phyloP scores from a whole-genome alignment of 2,329 filamentous ascomycete genomes.

The Stromatinia cepivora region DNA sequence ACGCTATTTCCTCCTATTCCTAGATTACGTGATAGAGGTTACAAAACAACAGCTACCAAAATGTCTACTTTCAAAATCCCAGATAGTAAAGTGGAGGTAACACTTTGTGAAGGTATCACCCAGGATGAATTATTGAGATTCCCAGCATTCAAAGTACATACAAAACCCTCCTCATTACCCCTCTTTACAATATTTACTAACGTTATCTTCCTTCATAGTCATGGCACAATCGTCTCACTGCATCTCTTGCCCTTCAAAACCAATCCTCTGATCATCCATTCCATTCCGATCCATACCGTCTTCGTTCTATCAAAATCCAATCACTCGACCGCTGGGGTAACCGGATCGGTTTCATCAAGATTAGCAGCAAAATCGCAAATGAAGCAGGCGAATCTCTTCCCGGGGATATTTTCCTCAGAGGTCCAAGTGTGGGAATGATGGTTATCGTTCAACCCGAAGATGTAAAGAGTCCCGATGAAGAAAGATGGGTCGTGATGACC shows the following conservation, averaged over 20 bases:
- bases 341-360: conserved; percentile 58
- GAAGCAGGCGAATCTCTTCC: conserved; percentile 51
- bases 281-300: conserved; percentile 53
- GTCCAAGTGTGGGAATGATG: conserved; percentile 61
- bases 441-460: conserved; percentile 50
- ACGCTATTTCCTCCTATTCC: background rate
- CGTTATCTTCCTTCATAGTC: background rate
- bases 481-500: conserved; percentile 59
- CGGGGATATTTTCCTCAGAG: conserved; percentile 57
- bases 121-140: conserved; percentile 49
- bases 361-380: conserved; percentile 52
- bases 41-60: background rate
- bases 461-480: conserved; percentile 40
- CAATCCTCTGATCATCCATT: conserved; percentile 49
- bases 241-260: conserved; percentile 25
- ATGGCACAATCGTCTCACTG: conserved; percentile 16
- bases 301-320: conserved; percentile 54
- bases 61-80: conserved; percentile 47
- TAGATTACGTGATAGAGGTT: background rate
- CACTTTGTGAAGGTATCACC: conserved; percentile 48
- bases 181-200: background rate
- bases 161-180: background rate
- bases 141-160: conserved; percentile 49
- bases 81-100: conserved; percentile 45
- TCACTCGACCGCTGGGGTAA: conserved; percentile 54